phyloP scores from a whole-genome alignment of 2,329 filamentous ascomycete genomes.

The Shiraia sp. region DNA sequence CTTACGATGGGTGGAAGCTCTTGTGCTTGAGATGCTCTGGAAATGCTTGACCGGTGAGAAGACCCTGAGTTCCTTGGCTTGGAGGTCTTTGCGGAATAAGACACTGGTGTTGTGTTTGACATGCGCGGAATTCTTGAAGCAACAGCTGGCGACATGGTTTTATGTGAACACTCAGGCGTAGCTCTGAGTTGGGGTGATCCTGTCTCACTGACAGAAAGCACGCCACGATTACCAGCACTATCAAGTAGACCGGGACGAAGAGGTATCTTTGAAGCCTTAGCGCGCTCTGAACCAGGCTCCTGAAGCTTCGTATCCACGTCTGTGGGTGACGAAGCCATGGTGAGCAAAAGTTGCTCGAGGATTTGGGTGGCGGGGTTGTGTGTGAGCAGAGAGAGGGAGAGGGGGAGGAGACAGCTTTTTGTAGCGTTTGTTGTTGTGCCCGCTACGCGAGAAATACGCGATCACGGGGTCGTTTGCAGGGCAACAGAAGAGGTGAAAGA shows the following conservation, averaged over 20 bases:
- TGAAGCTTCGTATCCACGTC: constrained; percentile 13
- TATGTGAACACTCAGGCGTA: constrained; percentile 2
- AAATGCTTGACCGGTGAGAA: constrained; percentile 3
- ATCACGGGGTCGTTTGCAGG: no score
- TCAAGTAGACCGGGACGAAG: constrained; percentile 4
- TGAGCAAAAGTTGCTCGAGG: neutral
- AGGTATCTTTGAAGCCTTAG: constrained; percentile 14
- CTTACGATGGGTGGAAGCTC: no score
- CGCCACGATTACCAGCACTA: constrained; percentile 6
- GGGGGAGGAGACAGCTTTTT: no score
- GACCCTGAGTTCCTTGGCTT: neutral
- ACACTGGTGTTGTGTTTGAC: constrained; percentile 11
- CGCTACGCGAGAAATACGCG: no score
- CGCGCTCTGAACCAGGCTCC: constrained; percentile 4
- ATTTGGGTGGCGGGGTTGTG: no score
- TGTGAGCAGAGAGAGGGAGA: no score
- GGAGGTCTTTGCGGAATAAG: constrained; percentile 1
- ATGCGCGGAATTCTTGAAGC: constrained; percentile 38
- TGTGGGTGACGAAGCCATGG: constrained; percentile 15
- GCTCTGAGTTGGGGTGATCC: constrained; percentile 11
- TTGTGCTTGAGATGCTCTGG: neutral
- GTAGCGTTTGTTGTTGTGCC: no score
- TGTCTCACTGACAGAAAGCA: constrained; percentile 14
- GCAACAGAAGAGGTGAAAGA: no score
- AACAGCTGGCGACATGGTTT: constrained; percentile 6